A percentile compares a stretch with the other conserved stretches of the same genome.
Evolutionary conservation across 192 early-diverging fungal species (phyloP).

Genomic region (Dispira simplex): DNA sequence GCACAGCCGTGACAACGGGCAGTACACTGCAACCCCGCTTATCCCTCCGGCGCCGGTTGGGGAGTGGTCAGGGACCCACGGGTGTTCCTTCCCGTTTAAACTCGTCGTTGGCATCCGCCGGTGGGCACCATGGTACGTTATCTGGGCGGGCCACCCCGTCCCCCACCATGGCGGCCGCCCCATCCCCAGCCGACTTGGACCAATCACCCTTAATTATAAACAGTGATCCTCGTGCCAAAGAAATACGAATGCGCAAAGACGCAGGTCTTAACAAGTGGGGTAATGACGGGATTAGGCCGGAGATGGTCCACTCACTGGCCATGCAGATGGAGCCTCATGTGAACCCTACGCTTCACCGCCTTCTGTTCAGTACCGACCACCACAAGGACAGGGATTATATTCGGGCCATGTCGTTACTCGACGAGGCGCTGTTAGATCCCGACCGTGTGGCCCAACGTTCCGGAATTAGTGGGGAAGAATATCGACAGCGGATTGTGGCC

Average conservation of each 20-base stretch:
- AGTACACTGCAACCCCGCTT: background rate
- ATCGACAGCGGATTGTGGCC: constrained; percentile 44
- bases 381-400: constrained; percentile 77
- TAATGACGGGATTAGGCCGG: constrained; percentile 45
- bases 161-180: constrained; percentile 4
- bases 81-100: background rate
- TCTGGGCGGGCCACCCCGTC: constrained; percentile 4
- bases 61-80: background rate
- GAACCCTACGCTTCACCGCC: constrained; percentile 31
- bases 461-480: constrained; percentile 27
- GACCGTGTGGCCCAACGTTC: constrained; percentile 19
- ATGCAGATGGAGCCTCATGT: constrained; percentile 48
- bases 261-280: constrained; percentile 49
- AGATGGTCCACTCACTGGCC: constrained; percentile 40
- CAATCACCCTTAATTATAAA: constrained; percentile 37
- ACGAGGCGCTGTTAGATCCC: constrained; percentile 41
- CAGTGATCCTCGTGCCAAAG: constrained; percentile 48
- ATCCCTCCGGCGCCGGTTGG: constrained; percentile 2
- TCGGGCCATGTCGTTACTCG: constrained; percentile 42
- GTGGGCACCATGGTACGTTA: too few relatives aligned
- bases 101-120: background rate
- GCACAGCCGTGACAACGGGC: background rate
- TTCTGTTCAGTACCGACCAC: constrained; percentile 66
- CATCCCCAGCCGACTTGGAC: constrained; percentile 10
- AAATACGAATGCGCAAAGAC: constrained; percentile 51